A percentile compares a stretch with the other conserved stretches of the same genome.
These are phyloP conservation scores for Penicillium samsonianum DNA, from an alignment of 495 filamentous ascomycete genomes.

Conservation along the genomic window DNA sequence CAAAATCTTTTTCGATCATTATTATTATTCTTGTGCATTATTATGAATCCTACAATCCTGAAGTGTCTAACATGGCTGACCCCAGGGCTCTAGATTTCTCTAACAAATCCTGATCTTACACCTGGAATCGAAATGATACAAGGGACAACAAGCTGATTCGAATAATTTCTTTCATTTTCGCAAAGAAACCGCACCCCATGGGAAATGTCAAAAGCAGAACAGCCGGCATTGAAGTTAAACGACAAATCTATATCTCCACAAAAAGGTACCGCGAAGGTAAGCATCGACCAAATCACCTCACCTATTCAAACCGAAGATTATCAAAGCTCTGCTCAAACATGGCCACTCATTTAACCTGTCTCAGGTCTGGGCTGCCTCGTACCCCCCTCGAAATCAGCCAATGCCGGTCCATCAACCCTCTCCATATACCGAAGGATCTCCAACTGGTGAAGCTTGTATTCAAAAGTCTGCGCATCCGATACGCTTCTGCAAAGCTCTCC, in stretches of 20 bases:
- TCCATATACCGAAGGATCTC: slow-evolving; percentile 9
- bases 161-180: neutral
- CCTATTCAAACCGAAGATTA: neutral
- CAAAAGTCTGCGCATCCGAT: slow-evolving; percentile 7
- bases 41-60: neutral
- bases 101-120: neutral
- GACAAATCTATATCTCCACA: neutral
- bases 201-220: neutral
- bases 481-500: slow-evolving; percentile 2
- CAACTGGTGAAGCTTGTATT: slow-evolving; percentile 12
- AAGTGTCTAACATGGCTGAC: neutral
- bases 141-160: neutral
- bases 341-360: neutral
- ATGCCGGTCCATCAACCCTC: neutral
- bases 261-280: neutral
- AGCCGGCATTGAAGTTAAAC: neutral
- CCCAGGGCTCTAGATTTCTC: neutral
- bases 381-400: neutral
- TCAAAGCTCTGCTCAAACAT: neutral
- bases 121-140: no score
- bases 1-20: neutral
- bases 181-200: neutral
- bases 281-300: neutral
- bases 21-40: neutral
- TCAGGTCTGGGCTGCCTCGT: neutral